Evolutionary conservation across 1,284 basidiomycete genomes (phyloP).

Genomic region (Pascua sp.): DNA sequence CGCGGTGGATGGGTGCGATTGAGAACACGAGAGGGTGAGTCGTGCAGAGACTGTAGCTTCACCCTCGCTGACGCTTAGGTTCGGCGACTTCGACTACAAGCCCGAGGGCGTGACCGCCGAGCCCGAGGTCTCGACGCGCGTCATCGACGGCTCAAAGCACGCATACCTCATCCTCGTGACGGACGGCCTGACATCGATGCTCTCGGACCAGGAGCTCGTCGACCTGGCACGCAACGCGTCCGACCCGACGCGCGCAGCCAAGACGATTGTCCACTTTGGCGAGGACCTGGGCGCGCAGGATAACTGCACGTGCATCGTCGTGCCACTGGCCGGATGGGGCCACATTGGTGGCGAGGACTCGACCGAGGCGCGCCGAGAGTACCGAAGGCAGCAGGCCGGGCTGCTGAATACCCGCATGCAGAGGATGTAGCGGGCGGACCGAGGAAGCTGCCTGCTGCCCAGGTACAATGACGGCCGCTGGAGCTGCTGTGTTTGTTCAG

Average conservation of each 20-base stretch:
- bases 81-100: constrained; percentile 90
- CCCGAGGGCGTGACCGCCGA: constrained; percentile 88
- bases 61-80: constrained; percentile 52
- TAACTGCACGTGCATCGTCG: constrained; percentile 87
- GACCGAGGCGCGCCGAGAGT: constrained; percentile 76
- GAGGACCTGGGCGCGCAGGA: constrained; percentile 88
- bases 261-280: constrained; percentile 77
- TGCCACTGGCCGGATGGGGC: constrained; percentile 91
- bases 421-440: constrained; percentile 37
- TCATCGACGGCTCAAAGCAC: constrained; percentile 71
- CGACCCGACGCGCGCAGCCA: constrained; percentile 75
- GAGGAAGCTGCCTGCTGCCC: background rate
- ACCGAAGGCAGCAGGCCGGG: constrained; percentile 66
- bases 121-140: constrained; percentile 79
- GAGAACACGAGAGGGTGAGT: constrained; percentile 84
- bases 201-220: constrained; percentile 91
- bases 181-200: constrained; percentile 84
- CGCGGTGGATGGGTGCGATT: constrained; percentile 91
- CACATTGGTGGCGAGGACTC: constrained; percentile 66
- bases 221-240: constrained; percentile 73
- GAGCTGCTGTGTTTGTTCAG: no score
- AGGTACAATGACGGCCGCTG: no score
- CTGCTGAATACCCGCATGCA: constrained; percentile 47
- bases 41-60: background rate
- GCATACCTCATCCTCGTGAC: constrained; percentile 77